These are phyloP conservation scores for Alternaria dauci DNA, from an alignment of 2,329 filamentous ascomycete genomes.

Conservation along the genomic window DNA sequence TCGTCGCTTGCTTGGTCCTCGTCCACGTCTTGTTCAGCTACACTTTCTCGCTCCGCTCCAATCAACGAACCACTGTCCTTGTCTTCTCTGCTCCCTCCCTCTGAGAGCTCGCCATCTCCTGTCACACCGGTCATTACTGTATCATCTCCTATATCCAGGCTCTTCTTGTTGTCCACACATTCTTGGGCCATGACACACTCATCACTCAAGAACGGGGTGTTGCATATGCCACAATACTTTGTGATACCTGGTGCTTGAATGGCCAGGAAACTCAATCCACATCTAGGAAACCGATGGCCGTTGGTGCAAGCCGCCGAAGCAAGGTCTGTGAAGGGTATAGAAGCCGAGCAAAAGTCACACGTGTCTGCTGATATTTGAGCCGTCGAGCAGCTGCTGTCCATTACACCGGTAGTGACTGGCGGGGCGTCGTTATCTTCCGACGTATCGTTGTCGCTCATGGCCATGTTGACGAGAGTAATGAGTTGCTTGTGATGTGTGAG, in stretches of 20 bases:
- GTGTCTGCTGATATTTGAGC: slow-evolving; percentile 46
- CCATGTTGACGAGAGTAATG: slow-evolving; percentile 27
- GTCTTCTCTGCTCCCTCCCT: neutral
- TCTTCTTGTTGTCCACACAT: neutral
- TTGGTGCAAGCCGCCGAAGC: slow-evolving; percentile 58
- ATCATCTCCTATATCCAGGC: slow-evolving; percentile 10
- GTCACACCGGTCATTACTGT: neutral
- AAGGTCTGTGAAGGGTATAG: slow-evolving; percentile 59
- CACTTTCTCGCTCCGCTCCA: neutral
- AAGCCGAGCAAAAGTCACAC: slow-evolving; percentile 62
- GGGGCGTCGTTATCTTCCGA: neutral
- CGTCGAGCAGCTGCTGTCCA: neutral
- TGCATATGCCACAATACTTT: slow-evolving; percentile 64
- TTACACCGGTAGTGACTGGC: neutral
- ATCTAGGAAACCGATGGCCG: slow-evolving; percentile 65
- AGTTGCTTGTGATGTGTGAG: slow-evolving; percentile 30
- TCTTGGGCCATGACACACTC: slow-evolving; percentile 46
- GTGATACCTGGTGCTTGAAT: slow-evolving; percentile 64
- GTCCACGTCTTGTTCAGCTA: neutral
- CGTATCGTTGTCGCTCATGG: slow-evolving; percentile 13
- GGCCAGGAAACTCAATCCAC: slow-evolving; percentile 62
- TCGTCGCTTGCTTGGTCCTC: slow-evolving; percentile 1
- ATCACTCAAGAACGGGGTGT: slow-evolving; percentile 58
- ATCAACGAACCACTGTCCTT: neutral
- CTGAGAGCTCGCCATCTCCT: neutral